A percentile compares a stretch with the other conserved stretches of the same genome.
Evolutionary conservation across 2,329 filamentous ascomycete species (phyloP).

Genomic region (Kalaharituber pfeilii): DNA sequence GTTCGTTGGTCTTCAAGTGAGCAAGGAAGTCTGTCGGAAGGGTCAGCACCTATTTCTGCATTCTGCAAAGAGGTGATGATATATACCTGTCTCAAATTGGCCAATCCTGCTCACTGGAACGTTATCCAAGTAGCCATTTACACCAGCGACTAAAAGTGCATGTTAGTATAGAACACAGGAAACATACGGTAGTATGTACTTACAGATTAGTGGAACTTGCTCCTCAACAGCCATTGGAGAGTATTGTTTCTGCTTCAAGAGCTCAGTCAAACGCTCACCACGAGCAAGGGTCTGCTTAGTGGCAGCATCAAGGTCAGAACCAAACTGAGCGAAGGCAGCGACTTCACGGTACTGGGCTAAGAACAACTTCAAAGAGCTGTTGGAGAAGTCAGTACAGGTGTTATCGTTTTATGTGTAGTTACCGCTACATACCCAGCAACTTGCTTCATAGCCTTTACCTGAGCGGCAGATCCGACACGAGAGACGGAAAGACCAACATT

Average conservation of each 20-base stretch:
- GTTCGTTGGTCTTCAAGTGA: constrained; percentile 81
- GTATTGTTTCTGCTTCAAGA: constrained; percentile 76
- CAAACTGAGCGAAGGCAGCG: constrained; percentile 98
- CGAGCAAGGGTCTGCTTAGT: constrained; percentile 97
- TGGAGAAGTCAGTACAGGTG: background rate
- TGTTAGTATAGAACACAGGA: background rate
- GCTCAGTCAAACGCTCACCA: constrained; percentile 76
- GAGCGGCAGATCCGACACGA: constrained; percentile 97
- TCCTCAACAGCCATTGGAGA: constrained; percentile 96
- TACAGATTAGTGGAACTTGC: constrained; percentile 94
- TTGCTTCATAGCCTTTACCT: constrained; percentile 99
- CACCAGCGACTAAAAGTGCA: constrained; percentile 52
- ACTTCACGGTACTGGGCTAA: constrained; percentile 99
- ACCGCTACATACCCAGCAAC: constrained; percentile 52
- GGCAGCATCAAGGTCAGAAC: constrained; percentile 95
- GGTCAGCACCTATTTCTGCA: background rate
- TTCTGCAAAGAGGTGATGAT: background rate
- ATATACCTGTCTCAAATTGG: constrained; percentile 51
- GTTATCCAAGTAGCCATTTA: constrained; percentile 84
- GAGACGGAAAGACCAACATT: constrained; percentile 99
- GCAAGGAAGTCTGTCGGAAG: constrained; percentile 59
- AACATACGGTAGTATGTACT: background rate
- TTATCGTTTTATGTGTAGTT: too few relatives aligned
- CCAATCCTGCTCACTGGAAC: constrained; percentile 85
- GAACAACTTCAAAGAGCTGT: constrained; percentile 93